Conservation (phyloP, 202 grass and related monocot genomes). For the Zizania palustris region DNA sequence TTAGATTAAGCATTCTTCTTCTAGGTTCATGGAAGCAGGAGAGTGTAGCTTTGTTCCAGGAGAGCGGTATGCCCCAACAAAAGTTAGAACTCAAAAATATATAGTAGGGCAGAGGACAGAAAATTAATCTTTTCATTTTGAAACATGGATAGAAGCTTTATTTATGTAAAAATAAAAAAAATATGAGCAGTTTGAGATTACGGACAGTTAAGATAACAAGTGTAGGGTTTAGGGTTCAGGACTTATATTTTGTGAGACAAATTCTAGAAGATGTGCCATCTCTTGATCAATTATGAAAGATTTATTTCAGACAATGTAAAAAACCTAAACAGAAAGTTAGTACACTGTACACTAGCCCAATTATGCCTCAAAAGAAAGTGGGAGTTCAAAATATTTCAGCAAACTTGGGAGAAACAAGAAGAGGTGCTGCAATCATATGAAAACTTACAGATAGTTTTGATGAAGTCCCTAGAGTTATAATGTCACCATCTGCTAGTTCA, state of each 20-base stretch:
- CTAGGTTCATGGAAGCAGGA: not conserved
- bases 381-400: slow-evolving; percentile 25
- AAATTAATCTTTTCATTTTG: not conserved
- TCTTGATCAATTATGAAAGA: slow-evolving; percentile 21
- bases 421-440: slow-evolving; percentile 17
- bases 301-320: slow-evolving; percentile 1
- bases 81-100: not conserved
- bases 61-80: not conserved
- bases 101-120: not conserved
- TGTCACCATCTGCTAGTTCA: slow-evolving; percentile 80
- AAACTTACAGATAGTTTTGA: slow-evolving; percentile 74
- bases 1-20: not conserved
- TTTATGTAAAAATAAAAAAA: slow-evolving; percentile 12
- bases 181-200: not conserved
- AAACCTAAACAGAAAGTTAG: not conserved
- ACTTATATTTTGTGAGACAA: slow-evolving; percentile 21
- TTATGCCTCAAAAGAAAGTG: not conserved
- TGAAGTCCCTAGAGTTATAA: slow-evolving; percentile 73
- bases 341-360: slow-evolving; percentile 6
- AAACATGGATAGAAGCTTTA: not conserved
- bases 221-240: not conserved
- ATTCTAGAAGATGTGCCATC: slow-evolving; percentile 10
- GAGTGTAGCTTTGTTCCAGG: not conserved
- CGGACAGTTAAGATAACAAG: not conserved
- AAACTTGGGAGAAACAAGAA: slow-evolving; percentile 26